phyloP scores from a whole-genome alignment of 441 rosid species.

The Euphorbia corollata region DNA sequence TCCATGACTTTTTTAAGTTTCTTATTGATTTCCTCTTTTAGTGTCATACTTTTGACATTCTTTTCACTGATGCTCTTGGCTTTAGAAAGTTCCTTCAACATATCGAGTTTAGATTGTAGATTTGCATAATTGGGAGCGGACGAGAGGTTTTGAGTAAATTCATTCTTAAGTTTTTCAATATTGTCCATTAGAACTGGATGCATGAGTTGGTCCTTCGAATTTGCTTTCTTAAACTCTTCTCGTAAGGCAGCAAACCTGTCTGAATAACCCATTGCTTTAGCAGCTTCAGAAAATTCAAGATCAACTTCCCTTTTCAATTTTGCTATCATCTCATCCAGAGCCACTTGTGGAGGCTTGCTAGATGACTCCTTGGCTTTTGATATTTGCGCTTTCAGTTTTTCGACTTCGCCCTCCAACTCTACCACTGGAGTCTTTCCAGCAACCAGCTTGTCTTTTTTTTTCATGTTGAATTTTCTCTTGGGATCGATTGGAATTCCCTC shows the following conservation, averaged over 20 bases:
- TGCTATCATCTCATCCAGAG: conserved; percentile 52
- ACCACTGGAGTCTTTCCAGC: conserved; percentile 28
- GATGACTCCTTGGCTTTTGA: conserved; percentile 59
- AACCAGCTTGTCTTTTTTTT: conserved; percentile 43
- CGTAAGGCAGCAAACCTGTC: conserved; percentile 43
- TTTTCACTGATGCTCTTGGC: conserved; percentile 43
- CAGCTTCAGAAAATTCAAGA: conserved; percentile 62
- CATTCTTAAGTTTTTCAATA: conserved; percentile 56
- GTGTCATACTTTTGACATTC: conserved; percentile 27
- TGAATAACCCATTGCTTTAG: conserved; percentile 45
- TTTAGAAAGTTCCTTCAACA: conserved; percentile 58
- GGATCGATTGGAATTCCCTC: conserved; percentile 56
- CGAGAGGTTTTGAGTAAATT: conserved; percentile 41
- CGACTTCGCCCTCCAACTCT: conserved; percentile 52
- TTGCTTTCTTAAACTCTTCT: conserved; percentile 44
- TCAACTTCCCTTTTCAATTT: conserved; percentile 65
- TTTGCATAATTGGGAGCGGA: conserved; percentile 52
- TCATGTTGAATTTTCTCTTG: conserved; percentile 53
- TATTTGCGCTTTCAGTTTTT: conserved; percentile 56
- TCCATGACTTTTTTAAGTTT: conserved; percentile 50
- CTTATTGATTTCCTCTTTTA: conserved; percentile 49
- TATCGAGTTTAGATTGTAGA: conserved; percentile 58
- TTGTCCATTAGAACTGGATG: conserved; percentile 53
- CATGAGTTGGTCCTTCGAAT: conserved; percentile 45
- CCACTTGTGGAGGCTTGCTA: conserved; percentile 38